Evolutionary conservation across 108 stramenopile genomes (phyloP).

Genomic region (Cylindrotheca closterium): DNA sequence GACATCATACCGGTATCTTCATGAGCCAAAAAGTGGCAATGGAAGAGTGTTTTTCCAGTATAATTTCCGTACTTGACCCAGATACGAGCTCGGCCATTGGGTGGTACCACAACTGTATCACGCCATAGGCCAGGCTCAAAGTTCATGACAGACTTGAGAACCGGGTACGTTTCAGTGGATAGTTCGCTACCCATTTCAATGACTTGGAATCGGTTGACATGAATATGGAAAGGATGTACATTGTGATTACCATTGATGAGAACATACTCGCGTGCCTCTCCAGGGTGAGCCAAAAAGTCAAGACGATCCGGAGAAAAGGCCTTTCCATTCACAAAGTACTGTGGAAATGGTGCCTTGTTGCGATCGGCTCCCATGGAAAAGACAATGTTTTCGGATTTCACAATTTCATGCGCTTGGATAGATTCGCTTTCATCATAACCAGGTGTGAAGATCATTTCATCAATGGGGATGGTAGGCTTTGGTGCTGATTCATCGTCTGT

Average conservation of each 20-base stretch:
- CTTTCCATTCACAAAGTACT: slow-evolving; percentile 53
- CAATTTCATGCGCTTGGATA: slow-evolving; percentile 29
- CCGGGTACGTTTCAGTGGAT: slow-evolving; percentile 36
- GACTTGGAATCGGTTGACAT: slow-evolving; percentile 59
- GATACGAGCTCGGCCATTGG: slow-evolving; percentile 39
- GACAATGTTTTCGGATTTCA: slow-evolving; percentile 35
- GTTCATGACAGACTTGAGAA: slow-evolving; percentile 27
- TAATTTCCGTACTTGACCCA: slow-evolving; percentile 49
- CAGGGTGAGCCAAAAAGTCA: slow-evolving; percentile 32
- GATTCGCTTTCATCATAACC: slow-evolving; percentile 29
- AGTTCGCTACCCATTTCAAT: slow-evolving; percentile 47
- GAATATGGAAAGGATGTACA: slow-evolving; percentile 57
- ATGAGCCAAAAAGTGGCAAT: slow-evolving; percentile 61
- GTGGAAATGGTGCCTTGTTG: slow-evolving; percentile 44
- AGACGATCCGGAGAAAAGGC: slow-evolving; percentile 25
- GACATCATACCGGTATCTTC: slow-evolving; percentile 67
- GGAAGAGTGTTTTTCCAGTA: slow-evolving; percentile 51
- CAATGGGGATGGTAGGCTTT: slow-evolving; percentile 7
- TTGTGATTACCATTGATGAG: slow-evolving; percentile 53
- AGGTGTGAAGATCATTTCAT: slow-evolving; percentile 37
- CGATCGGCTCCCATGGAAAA: slow-evolving; percentile 49
- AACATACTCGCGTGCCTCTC: slow-evolving; percentile 44
- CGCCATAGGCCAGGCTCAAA: slow-evolving; percentile 34
- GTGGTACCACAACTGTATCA: slow-evolving; percentile 51
- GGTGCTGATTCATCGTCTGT: not conserved